A percentile compares a stretch with the other conserved stretches of the same genome.
phyloP scores from a whole-genome alignment of 257 asterid species.

The Petunia axillaris region DNA sequence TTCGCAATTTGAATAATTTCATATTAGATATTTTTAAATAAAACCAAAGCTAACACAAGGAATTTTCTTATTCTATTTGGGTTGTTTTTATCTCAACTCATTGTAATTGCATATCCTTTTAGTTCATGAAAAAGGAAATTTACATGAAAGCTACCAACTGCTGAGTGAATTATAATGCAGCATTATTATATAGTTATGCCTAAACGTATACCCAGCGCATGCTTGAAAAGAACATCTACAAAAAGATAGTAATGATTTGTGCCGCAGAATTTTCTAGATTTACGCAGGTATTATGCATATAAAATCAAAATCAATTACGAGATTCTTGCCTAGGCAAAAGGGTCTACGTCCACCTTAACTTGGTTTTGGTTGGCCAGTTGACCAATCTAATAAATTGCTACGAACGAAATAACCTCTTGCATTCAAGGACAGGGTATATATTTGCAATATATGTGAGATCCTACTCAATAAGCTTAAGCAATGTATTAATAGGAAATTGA shows the following conservation, averaged over 20 bases:
- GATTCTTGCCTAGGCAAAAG: neutral
- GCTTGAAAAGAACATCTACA: slow-evolving; percentile 26
- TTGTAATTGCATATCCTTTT: neutral
- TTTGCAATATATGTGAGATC: no score
- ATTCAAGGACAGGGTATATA: no score
- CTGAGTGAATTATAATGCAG: slow-evolving; percentile 27
- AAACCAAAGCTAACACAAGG: neutral
- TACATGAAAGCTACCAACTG: slow-evolving; percentile 3
- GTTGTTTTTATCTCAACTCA: neutral
- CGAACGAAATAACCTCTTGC: no score
- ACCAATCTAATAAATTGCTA: no score
- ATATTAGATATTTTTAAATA: neutral
- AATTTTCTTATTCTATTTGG: neutral
- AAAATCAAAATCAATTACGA: neutral
- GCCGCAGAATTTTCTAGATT: slow-evolving; percentile 16
- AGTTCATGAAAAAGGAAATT: neutral
- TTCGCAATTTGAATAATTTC: no score
- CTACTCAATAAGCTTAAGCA: no score
- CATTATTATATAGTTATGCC: neutral
- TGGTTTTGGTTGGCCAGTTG: no score
- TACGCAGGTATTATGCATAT: neutral
- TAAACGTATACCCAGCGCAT: slow-evolving; percentile 28
- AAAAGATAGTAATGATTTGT: slow-evolving; percentile 23
- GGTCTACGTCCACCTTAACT: neutral
- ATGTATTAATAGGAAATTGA: no score